Base-by-base conservation (phyloP, 225 moss, liverwort and hornwort species). In the Physcomitrium patens region DNA sequence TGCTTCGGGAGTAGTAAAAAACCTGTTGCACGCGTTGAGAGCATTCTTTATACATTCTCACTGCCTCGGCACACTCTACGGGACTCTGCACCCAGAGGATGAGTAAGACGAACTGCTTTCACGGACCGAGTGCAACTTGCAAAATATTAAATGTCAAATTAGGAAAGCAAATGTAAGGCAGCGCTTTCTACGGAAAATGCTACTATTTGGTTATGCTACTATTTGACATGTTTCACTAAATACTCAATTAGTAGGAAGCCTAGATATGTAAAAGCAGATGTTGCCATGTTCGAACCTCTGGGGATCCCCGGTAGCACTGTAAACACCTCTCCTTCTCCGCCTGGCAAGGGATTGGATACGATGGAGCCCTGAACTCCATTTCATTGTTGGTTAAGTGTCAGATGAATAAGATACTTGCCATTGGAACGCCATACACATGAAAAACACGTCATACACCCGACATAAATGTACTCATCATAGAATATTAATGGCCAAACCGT, bases 21-120 rank as follows among this genome's bases (percentile, higher is more conserved):
- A 81, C 89, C 89, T 89, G 89, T 59, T 89, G 89, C 31, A 79
- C 83, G 68, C 81, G 79, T 79, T 86, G 89, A 47, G 89, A 77
- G 79, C 89, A 89, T 77, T 86, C 85, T 74, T 71, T 89, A 55
- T 83, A 89, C 3, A 68, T 65, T 79, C 76, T 89, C 55, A 86
- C 89, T 10, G 73, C 71, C 53, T 86, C 85, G 9, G 89, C 89
- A 81, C 89, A 89, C 65, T 81, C 79, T 64, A 89, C 71, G 41
- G 85, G 85, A 83, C 55, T 89, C 89, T 89, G 85, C 80, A 76
- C 72, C 58, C 75, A 71, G 46, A 78, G 57, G 17, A 71, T 45
- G 19, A 63, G 52, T 28, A 61, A 77, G 73, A 69, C 59, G 13
- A 67, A 45, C 51, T 59, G 59, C 28, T 76, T 71, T 65, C 53